Conservation (phyloP, 768 basidiomycete species). For the Rhodotorula graminis region DNA sequence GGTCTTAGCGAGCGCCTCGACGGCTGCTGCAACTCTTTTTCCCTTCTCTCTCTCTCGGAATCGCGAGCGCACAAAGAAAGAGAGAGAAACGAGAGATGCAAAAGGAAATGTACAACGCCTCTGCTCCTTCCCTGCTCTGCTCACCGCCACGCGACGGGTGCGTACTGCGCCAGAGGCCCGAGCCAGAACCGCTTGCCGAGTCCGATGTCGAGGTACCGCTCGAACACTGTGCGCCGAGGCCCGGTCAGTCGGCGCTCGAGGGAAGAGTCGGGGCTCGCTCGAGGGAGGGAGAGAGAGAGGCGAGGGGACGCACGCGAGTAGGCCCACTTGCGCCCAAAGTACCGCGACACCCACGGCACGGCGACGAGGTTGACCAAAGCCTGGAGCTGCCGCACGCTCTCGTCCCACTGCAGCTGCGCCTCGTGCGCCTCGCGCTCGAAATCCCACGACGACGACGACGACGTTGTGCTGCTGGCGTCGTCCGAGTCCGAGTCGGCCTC, state of each 20-base stretch:
- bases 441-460: slow-evolving; percentile 1
- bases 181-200: slow-evolving; percentile 27
- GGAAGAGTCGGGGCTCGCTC: too few species aligned
- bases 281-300: too few species aligned
- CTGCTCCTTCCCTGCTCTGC: background rate
- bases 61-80: too few species aligned
- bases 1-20: slow-evolving; percentile 1
- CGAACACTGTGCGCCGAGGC: slow-evolving; percentile 21
- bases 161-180: slow-evolving; percentile 2
- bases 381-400: slow-evolving; percentile 22
- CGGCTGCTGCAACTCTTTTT: background rate
- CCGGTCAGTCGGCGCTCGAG: too few species aligned
- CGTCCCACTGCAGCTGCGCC: slow-evolving; percentile 34
- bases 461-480: background rate
- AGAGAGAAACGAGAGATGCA: too few species aligned
- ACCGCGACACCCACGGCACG: slow-evolving; percentile 25
- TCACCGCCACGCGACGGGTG: background rate
- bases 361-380: slow-evolving; percentile 26
- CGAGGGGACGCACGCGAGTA: slow-evolving; percentile 14
- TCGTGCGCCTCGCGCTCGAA: slow-evolving; percentile 9
- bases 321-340: slow-evolving; percentile 33
- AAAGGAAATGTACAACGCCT: too few species aligned
- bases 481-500: background rate
- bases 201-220: slow-evolving; percentile 23
- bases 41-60: background rate